These are phyloP conservation scores for Talaromyces sp. DNA, from an alignment of 2,329 filamentous ascomycete species.

Conservation along the genomic window DNA sequence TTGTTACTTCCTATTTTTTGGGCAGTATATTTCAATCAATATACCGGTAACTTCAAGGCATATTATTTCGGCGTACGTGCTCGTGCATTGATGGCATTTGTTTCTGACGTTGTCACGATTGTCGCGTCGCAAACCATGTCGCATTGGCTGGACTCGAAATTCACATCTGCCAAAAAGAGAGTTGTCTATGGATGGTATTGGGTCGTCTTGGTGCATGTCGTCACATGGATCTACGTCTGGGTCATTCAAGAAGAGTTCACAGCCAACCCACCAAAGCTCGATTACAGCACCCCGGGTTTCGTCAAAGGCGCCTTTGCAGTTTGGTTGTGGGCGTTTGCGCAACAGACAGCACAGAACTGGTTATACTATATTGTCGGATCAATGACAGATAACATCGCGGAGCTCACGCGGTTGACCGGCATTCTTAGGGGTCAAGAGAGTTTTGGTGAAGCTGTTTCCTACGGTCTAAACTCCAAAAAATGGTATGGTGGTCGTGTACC, in stretches of 20 bases:
- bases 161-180: conserved; percentile 39
- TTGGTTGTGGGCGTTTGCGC: conserved; percentile 49
- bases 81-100: conserved; percentile 47
- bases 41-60: conserved; percentile 47
- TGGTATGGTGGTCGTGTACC: conserved; percentile 44
- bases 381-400: conserved; percentile 55
- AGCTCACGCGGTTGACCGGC: conserved; percentile 43
- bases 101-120: conserved; percentile 39
- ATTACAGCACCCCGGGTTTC: conserved; percentile 46
- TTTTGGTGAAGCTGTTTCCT: conserved; percentile 45
- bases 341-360: conserved; percentile 55
- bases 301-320: conserved; percentile 49
- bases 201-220: conserved; percentile 43
- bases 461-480: conserved; percentile 42
- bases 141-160: conserved; percentile 44
- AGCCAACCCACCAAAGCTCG: conserved; percentile 36
- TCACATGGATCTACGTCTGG: conserved; percentile 53
- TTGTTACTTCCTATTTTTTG: conserved; percentile 45
- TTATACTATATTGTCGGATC: conserved; percentile 55
- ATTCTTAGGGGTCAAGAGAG: conserved; percentile 46
- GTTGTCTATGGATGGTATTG: conserved; percentile 47
- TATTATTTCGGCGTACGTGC: conserved; percentile 49
- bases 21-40: conserved; percentile 46
- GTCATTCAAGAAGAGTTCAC: conserved; percentile 53
- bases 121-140: conserved; percentile 47